These are phyloP conservation scores for Cutaneotrichosporon sp. DNA, from an alignment of 1,284 basidiomycete genomes.

Conservation along the genomic window DNA sequence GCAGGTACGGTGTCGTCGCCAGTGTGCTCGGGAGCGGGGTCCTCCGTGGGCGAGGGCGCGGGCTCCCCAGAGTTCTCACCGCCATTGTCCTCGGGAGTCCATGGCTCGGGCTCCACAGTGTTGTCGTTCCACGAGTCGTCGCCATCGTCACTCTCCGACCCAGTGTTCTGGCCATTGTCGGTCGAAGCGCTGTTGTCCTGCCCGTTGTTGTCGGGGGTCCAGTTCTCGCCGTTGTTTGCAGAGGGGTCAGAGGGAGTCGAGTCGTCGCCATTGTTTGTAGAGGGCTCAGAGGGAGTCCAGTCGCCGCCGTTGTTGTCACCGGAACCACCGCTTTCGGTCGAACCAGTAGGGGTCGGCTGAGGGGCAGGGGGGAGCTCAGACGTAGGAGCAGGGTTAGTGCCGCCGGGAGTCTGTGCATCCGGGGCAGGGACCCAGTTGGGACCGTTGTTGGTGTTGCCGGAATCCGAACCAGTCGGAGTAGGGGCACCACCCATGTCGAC, in stretches of 20 bases:
- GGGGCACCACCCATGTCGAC: conserved; percentile 9
- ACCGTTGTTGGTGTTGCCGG: conserved; percentile 13
- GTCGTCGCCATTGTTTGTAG: not conserved
- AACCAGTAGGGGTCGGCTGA: conserved; percentile 4
- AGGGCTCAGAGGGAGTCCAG: not conserved
- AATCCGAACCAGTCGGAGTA: not conserved
- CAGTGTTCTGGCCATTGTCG: no score
- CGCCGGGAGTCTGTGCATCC: conserved; percentile 20
- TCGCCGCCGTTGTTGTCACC: not conserved
- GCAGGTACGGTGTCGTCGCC: not conserved
- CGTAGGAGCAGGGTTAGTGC: not conserved
- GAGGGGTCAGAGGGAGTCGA: not conserved
- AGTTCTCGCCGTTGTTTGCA: not conserved
- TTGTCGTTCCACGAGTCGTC: no score
- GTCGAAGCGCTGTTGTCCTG: no score
- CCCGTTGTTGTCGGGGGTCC: no score
- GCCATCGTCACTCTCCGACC: no score
- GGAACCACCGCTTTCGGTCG: no score
- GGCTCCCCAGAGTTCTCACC: not conserved
- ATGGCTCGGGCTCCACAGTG: not conserved
- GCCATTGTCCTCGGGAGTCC: not conserved
- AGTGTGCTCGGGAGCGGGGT: conserved; percentile 1
- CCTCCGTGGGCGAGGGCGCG: conserved; percentile 1
- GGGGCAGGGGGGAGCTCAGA: conserved; percentile 4
- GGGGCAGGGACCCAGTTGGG: conserved; percentile 28